Evolutionary conservation across 768 basidiomycete genomes (phyloP), one percentile per base, ranked within the genome.

Genomic region (Harrya chromipes): DNA sequence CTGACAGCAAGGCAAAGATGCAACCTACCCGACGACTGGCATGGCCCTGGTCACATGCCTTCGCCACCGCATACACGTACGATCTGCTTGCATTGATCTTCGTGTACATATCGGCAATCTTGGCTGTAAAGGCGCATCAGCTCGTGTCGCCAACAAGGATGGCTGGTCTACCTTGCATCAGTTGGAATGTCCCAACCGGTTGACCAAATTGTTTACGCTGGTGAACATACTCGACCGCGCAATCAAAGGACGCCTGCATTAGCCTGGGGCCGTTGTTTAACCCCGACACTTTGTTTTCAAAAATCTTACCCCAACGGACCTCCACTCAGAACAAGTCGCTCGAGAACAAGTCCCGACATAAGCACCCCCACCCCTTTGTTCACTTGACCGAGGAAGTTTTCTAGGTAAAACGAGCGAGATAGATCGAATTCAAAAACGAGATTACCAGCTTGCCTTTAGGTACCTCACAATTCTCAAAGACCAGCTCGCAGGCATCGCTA

Each of bases 101-200:
- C 8, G 94, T 95, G 64, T 95, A 95, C 93, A 95, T 95, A 67
- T 95, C 93, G 56, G 85, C 86, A 43, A 88, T 83, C 65, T 90
- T 90, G 49, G 79, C 88, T 88, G 60, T 47, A 42, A 39, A 2
- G n/a, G 26, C 47, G 26, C 14, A 6, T 50, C 5, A 57, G 29
- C 13, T 33, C 10, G 38, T 6, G 45, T 17, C 16, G 16, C 37
- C 34, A 26, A 24, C 11, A 19, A 24, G 4, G 11, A 40, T 4
- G 11, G 14, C 13, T 1, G 20, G 16, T 72, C 61, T 63, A 83
- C 93, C 94, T 80, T 97, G 94, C 90, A 97, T 97, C 49, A 97
- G 65, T 68, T 97, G 94, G 76, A 97, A 95, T 29, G 87, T 87
- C 19, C 89, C 94, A 38, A 97, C 78, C 10, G 86, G 83, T 60